Conservation (phyloP, 306 rosid species). For the Castanea crenata region DNA sequence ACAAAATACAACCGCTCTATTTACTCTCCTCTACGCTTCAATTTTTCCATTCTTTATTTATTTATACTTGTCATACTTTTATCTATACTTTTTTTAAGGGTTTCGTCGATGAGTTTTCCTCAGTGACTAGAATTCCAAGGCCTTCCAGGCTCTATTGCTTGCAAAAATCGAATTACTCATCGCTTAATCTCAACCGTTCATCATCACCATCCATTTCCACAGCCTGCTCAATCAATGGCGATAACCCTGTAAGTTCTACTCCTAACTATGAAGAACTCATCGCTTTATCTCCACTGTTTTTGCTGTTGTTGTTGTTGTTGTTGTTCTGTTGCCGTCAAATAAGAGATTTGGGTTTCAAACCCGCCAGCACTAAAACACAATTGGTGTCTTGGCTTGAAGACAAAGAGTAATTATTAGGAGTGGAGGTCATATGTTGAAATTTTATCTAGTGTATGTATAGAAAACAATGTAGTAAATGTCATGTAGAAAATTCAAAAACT, state of each 20-base stretch:
- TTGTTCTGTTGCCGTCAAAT: too few relatives aligned
- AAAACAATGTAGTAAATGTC: too few relatives aligned
- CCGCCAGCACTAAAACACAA: too few relatives aligned
- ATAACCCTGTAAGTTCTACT: neutral
- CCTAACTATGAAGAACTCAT: conserved; percentile 23
- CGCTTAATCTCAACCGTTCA: conserved; percentile 20
- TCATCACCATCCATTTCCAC: conserved; percentile 7
- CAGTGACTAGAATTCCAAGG: conserved; percentile 1
- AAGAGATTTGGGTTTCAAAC: too few relatives aligned
- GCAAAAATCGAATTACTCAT: conserved; percentile 6
- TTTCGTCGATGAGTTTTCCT: conserved; percentile 15
- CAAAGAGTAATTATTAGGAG: too few relatives aligned
- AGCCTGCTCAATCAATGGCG: conserved; percentile 31
- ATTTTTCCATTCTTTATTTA: neutral
- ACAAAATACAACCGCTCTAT: neutral
- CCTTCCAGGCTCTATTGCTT: conserved; percentile 23
- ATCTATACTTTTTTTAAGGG: neutral
- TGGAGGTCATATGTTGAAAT: rapidly evolving
- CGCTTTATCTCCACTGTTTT: neutral
- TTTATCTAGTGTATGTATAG: too few relatives aligned
- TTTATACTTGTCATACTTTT: neutral
- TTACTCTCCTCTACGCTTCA: neutral
- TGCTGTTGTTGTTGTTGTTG: too few relatives aligned
- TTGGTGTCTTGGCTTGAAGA: too few relatives aligned
- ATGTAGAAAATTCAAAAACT: too few relatives aligned